Evolutionary conservation across 2,329 filamentous ascomycete species (phyloP).

Genomic region (Lasiodiplodia sp.): DNA sequence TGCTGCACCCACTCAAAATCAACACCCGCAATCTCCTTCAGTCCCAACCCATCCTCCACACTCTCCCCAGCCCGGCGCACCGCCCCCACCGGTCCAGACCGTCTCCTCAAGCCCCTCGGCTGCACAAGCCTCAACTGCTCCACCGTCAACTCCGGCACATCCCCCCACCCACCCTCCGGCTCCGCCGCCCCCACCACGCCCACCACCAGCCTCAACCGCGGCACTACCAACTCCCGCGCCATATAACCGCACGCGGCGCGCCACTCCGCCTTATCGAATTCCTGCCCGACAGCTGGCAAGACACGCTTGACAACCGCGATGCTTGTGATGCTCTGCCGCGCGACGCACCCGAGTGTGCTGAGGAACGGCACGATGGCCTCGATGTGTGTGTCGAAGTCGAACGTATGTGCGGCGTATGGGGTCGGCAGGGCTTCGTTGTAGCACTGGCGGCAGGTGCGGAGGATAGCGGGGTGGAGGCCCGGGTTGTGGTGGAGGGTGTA

Average conservation of each 20-base stretch:
- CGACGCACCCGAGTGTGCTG: slow-evolving; percentile 60
- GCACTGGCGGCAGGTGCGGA: slow-evolving; percentile 57
- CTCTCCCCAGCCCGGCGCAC: background rate
- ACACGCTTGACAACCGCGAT: slow-evolving; percentile 65
- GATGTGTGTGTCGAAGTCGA: slow-evolving; percentile 67
- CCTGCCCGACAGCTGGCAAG: slow-evolving; percentile 57
- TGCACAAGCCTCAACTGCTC: slow-evolving; percentile 31
- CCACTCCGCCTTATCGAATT: slow-evolving; percentile 66
- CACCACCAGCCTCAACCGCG: slow-evolving; percentile 52
- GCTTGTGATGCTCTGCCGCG: slow-evolving; percentile 56
- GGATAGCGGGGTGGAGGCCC: slow-evolving; percentile 52
- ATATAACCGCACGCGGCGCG: slow-evolving; percentile 59
- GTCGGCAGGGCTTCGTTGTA: slow-evolving; percentile 63
- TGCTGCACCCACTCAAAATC: slow-evolving; percentile 66
- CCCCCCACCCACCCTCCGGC: slow-evolving; percentile 55
- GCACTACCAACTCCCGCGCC: slow-evolving; percentile 44
- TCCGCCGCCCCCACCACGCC: slow-evolving; percentile 64
- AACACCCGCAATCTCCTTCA: slow-evolving; percentile 36
- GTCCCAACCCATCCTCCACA: slow-evolving; percentile 42
- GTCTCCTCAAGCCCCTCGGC: slow-evolving; percentile 44
- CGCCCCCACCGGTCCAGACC: slow-evolving; percentile 6
- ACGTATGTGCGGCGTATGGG: slow-evolving; percentile 64
- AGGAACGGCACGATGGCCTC: slow-evolving; percentile 69
- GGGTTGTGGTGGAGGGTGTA: slow-evolving; percentile 59
- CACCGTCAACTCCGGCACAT: slow-evolving; percentile 42